phyloP scores from a whole-genome alignment of 2,329 filamentous ascomycete species.

The Hypomyces perniciosus region DNA sequence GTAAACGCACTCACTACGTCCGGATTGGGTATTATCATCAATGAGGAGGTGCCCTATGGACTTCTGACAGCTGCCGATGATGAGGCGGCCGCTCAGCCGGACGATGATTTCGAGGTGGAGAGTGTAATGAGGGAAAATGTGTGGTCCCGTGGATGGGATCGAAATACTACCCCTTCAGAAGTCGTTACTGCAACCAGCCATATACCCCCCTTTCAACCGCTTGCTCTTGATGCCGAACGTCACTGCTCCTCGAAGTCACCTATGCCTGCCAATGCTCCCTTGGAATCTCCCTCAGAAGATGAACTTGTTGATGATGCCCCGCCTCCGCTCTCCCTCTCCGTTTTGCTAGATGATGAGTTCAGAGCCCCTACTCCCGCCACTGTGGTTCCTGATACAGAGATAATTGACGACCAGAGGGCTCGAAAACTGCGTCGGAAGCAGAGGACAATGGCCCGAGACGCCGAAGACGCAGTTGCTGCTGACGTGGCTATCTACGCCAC shows the following conservation, averaged over 20 bases:
- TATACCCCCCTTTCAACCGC: constrained; percentile 6
- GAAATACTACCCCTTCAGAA: constrained; percentile 10
- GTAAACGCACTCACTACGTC: constrained; percentile 9
- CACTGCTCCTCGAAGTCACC: constrained; percentile 3
- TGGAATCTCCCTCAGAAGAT: constrained; percentile 8
- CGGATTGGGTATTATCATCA: constrained; percentile 8
- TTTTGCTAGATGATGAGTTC: constrained; percentile 15
- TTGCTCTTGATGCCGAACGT: constrained; percentile 9
- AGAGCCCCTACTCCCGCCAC: constrained; percentile 41
- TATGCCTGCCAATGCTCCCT: neutral
- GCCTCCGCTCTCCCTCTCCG: constrained; percentile 12
- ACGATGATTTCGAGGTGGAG: constrained; percentile 6
- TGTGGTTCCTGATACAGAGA: constrained; percentile 37
- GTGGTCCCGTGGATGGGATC: constrained; percentile 9
- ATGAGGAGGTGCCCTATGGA: constrained; percentile 3
- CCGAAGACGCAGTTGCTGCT: constrained; percentile 48
- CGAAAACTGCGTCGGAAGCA: constrained; percentile 41
- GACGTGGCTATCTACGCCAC: constrained; percentile 50
- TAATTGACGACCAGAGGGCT: constrained; percentile 34
- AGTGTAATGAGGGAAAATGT: constrained; percentile 5
- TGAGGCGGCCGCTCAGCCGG: constrained; percentile 9
- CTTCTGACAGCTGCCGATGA: constrained; percentile 1
- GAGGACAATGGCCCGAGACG: constrained; percentile 38
- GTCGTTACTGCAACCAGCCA: constrained; percentile 9
- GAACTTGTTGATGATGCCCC: constrained; percentile 9